Evolutionary conservation across 2,329 filamentous ascomycete species (phyloP).

Genomic region (Tolypocladium pustulatum): DNA sequence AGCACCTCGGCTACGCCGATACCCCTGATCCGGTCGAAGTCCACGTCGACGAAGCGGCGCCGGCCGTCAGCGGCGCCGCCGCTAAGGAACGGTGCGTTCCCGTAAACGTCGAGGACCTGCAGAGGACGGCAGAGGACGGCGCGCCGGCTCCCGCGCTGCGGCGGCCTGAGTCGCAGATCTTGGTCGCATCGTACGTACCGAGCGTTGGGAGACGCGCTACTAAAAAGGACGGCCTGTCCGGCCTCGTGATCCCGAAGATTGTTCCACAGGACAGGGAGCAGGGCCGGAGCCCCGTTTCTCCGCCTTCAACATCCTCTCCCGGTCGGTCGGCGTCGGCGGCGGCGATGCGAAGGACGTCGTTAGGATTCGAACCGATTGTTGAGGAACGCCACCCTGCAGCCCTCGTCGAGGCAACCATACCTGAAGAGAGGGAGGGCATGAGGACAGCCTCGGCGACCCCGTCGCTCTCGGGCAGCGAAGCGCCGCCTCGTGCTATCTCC

Average conservation of each 20-base stretch:
- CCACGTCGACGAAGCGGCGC: slow-evolving; percentile 29
- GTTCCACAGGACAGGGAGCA: background rate
- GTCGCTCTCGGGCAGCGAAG: slow-evolving; percentile 10
- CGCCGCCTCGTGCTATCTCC: slow-evolving; percentile 21
- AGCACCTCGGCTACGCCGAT: slow-evolving; percentile 73
- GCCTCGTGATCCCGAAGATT: background rate
- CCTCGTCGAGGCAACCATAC: slow-evolving; percentile 6
- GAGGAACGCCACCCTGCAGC: slow-evolving; percentile 25
- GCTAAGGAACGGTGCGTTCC: slow-evolving; percentile 45
- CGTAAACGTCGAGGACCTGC: slow-evolving; percentile 52
- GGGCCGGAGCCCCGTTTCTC: slow-evolving; percentile 10
- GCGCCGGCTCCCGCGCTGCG: slow-evolving; percentile 21
- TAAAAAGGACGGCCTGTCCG: background rate
- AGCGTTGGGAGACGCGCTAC: slow-evolving; percentile 4
- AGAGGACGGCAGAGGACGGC: slow-evolving; percentile 49
- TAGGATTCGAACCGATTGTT: slow-evolving; percentile 28
- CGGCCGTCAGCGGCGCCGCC: background rate
- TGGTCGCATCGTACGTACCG: slow-evolving; percentile 9
- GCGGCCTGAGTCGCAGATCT: slow-evolving; percentile 18
- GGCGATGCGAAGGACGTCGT: slow-evolving; percentile 14
- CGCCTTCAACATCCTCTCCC: slow-evolving; percentile 5
- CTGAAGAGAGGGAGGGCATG: slow-evolving; percentile 3
- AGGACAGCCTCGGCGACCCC: slow-evolving; percentile 8
- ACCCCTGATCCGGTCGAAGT: slow-evolving; percentile 55
- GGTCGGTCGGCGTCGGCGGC: background rate